phyloP scores from a whole-genome alignment of 495 filamentous ascomycete genomes.

The Haplographium delicatum region DNA sequence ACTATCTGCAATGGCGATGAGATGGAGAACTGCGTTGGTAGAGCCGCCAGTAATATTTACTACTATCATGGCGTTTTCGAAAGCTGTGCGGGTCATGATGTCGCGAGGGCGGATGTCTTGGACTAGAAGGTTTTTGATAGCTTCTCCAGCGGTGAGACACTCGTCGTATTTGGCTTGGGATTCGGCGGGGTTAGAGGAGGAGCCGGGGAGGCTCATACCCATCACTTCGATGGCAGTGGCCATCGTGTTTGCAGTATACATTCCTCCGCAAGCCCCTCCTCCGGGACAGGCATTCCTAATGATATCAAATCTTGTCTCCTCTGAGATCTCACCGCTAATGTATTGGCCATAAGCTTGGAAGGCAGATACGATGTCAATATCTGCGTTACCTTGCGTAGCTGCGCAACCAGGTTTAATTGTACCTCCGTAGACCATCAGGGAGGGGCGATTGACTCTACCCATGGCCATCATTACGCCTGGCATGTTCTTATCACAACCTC shows the following conservation, averaged over 20 bases:
- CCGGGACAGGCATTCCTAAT: conserved; percentile 94
- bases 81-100: conserved; percentile 85
- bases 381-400: conserved; percentile 61
- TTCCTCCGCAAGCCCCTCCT: conserved; percentile 90
- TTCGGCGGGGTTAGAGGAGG: conserved; percentile 87
- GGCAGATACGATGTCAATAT: conserved; percentile 91
- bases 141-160: conserved; percentile 76
- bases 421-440: conserved; percentile 95
- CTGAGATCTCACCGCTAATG: conserved; percentile 82
- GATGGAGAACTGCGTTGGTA: conserved; percentile 94
- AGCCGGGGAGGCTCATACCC: conserved; percentile 92
- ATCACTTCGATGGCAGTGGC: conserved; percentile 93
- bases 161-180: conserved; percentile 80
- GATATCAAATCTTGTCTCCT: conserved; percentile 88
- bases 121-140: conserved; percentile 78
- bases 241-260: conserved; percentile 99
- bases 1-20: conserved; percentile 92
- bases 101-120: conserved; percentile 87
- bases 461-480: conserved; percentile 97
- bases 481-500: conserved; percentile 99
- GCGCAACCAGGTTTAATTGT: conserved; percentile 88
- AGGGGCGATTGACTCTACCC: conserved; percentile 89
- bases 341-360: conserved; percentile 98
- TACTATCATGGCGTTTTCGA: conserved; percentile 95
- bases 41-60: conserved; percentile 94